A percentile compares a stretch with the other conserved stretches of the same genome.
Evolutionary conservation across 805 yeast species (phyloP).

Genomic region (Candida oleophila): DNA sequence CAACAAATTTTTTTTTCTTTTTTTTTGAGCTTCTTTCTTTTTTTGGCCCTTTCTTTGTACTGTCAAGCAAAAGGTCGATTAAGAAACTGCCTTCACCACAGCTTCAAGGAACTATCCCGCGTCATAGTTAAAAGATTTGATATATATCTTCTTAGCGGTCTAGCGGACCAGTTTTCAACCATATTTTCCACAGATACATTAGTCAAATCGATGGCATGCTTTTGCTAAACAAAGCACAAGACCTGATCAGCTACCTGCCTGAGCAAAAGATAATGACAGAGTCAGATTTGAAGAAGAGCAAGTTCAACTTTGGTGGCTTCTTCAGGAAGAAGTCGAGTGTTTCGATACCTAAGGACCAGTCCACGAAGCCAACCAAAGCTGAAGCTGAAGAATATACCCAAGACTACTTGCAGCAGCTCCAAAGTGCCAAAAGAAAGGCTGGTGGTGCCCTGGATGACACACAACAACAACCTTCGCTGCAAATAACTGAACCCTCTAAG

Average conservation of each 20-base stretch:
- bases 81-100: no score
- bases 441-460: neutral
- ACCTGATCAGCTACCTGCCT: neutral
- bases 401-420: neutral
- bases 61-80: no score
- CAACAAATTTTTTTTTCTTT: no score
- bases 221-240: constrained; percentile 1
- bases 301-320: constrained; percentile 4
- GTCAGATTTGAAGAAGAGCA: constrained; percentile 1
- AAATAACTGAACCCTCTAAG: neutral
- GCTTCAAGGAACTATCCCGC: no score
- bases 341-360: neutral
- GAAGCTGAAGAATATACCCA: neutral
- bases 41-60: no score
- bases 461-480: neutral
- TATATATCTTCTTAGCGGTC: no score
- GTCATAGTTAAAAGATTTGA: no score
- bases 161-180: no score
- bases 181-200: no score
- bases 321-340: constrained; percentile 1
- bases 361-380: neutral
- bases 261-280: neutral
- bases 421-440: neutral
- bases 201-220: neutral
- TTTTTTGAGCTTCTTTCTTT: no score